Percentiles rank a stretch among this genome's conserved stretches.
Conservation (phyloP, 768 basidiomycete genomes). For the Lactarius pseudohatsudake region DNA sequence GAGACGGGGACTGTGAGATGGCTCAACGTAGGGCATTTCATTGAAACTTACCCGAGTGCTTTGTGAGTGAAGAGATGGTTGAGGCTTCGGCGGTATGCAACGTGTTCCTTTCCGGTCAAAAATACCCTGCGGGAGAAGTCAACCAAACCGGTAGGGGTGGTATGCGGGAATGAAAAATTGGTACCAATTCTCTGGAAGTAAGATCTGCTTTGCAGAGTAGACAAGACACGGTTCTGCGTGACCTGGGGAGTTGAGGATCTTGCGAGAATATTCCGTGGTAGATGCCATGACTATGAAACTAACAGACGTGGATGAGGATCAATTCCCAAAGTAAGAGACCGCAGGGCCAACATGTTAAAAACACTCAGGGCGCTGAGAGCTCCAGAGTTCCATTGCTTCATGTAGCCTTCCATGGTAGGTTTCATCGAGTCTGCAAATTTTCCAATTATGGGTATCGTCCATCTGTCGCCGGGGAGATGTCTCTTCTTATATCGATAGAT, state of each 20-base stretch:
- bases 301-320: slow-evolving; percentile 1
- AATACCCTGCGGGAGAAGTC: slow-evolving; percentile 74
- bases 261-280: slow-evolving; percentile 88
- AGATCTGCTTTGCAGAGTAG: slow-evolving; percentile 82
- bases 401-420: slow-evolving; percentile 90
- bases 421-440: slow-evolving; percentile 92
- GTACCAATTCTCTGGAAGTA: slow-evolving; percentile 86
- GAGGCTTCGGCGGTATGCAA: slow-evolving; percentile 89
- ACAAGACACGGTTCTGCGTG: slow-evolving; percentile 95
- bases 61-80: slow-evolving; percentile 93
- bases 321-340: slow-evolving; percentile 14
- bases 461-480: slow-evolving; percentile 79
- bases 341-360: slow-evolving; percentile 82
- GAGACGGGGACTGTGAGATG: neutral
- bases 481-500: slow-evolving; percentile 89
- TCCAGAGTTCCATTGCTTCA: slow-evolving; percentile 88
- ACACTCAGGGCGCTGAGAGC: slow-evolving; percentile 88
- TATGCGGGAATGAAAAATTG: slow-evolving; percentile 23
- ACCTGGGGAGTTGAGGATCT: slow-evolving; percentile 91
- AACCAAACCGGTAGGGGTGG: neutral
- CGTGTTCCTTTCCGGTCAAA: slow-evolving; percentile 88
- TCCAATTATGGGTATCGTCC: slow-evolving; percentile 98
- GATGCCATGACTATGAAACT: slow-evolving; percentile 99
- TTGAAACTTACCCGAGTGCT: slow-evolving; percentile 69
- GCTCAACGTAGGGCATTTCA: neutral